Base-by-base conservation (phyloP, 2,329 filamentous ascomycete species). In the Microdochium bolleyi region DNA sequence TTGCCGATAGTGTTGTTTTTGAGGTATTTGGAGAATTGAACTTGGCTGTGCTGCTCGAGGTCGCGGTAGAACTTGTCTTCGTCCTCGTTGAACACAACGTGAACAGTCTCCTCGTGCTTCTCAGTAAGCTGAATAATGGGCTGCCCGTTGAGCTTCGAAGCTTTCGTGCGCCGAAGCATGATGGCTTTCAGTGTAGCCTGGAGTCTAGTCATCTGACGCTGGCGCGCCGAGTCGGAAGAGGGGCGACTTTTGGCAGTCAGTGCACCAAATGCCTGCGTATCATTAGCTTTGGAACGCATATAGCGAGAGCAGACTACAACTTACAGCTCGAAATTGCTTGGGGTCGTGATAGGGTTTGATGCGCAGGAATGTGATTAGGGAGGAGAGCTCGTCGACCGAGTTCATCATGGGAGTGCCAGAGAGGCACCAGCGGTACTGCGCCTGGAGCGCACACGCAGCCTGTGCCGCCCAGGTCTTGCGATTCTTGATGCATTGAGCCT, bases 391-490 rank as follows among this genome's bases (percentile, higher is more conserved):
- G 24, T 80, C 74, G 2, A 92, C 82, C 13, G 78, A 83, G 60
- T 96, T 96, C 87, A 94, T 94, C 87, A 92, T 91, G 0, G 89
- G 89, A 0, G 89, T 94, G 24, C 89, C 89, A 2, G 85, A 89
- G 66, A 92, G 79, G 62, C 86, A 90, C 72, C 88, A 84, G 49
- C 88, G 78, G 62, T 87, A 81, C 34, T 71, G 73, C 14, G 86
- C 73, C 55, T 78, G 70, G 16, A 94, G 67, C 11, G 70, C 65
- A 58, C 74, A 80, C 27, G 81, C 81, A 3, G 82, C 87, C 56
- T 76, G 75, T 1, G 86, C 79, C 4, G 77, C 71, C 56, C 82
- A 79, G 0, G 87, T 85, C 41, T 71, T 75, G 53, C 79, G 79
- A 62, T 92, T 92, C 71, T 92, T 92, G 72, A 92, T 89, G 62